phyloP scores from a whole-genome alignment of 2,329 filamentous ascomycete genomes.

The Coniella vitis region DNA sequence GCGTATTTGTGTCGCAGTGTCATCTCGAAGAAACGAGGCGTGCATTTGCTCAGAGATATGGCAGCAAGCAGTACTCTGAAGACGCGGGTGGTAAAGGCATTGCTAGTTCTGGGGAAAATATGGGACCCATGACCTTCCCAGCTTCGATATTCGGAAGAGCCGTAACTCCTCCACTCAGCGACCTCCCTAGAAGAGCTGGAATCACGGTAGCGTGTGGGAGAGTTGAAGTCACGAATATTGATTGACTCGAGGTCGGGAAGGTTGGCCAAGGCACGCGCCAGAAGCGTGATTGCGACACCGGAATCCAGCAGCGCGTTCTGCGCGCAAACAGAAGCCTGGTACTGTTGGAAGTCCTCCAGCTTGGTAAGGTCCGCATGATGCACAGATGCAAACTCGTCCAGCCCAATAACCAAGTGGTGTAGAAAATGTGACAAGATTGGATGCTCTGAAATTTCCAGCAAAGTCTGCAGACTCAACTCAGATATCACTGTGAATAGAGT shows the following conservation, averaged over 20 bases:
- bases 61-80: conserved; percentile 37
- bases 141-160: conserved; percentile 23
- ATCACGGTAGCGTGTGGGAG: conserved; percentile 43
- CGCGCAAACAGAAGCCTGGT: conserved; percentile 9
- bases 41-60: conserved; percentile 31
- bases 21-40: conserved; percentile 39
- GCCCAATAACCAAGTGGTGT: conserved; percentile 42
- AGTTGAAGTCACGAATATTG: conserved; percentile 54
- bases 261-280: conserved; percentile 48
- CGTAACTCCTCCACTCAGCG: conserved; percentile 30
- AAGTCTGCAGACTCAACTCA: conserved; percentile 38
- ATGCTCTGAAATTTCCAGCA: conserved; percentile 45
- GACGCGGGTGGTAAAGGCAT: conserved; percentile 25
- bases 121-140: background rate
- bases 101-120: background rate
- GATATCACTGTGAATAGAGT: conserved; percentile 26
- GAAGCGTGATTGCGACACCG: conserved; percentile 45
- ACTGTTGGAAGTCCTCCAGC: background rate
- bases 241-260: conserved; percentile 49
- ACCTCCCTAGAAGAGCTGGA: conserved; percentile 44
- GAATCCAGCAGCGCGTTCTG: conserved; percentile 31
- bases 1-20: conserved; percentile 29
- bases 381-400: conserved; percentile 26
- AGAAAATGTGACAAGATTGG: conserved; percentile 34
- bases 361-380: background rate